Evolutionary conservation across 2,329 filamentous ascomycete species (phyloP).

Genomic region (Aspergillus udagawae): DNA sequence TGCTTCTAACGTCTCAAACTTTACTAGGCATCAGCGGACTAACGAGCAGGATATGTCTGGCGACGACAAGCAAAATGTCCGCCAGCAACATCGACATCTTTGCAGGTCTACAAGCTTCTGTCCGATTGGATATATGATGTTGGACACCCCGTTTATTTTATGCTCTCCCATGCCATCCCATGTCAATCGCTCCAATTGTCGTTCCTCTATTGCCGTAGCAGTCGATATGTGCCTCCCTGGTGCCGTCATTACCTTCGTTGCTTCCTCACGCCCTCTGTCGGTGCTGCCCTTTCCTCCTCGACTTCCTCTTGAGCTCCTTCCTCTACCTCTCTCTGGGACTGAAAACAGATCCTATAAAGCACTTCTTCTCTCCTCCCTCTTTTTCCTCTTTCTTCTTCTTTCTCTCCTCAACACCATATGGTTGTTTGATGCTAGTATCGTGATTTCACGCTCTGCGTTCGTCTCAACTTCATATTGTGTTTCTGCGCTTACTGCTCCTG

Average conservation of each 20-base stretch:
- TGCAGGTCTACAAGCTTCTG: not conserved
- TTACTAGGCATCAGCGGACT: not conserved
- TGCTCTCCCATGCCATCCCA: not conserved
- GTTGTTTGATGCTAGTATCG: conserved; percentile 17
- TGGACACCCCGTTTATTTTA: not conserved
- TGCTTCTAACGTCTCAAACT: not conserved
- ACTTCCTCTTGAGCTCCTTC: not conserved
- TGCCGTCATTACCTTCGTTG: not conserved
- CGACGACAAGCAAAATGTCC: too few species aligned
- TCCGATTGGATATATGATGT: not conserved
- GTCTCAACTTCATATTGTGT: conserved; percentile 12
- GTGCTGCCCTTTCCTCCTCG: not conserved
- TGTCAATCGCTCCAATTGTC: not conserved
- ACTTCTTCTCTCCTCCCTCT: conserved; percentile 1
- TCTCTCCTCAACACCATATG: conserved; percentile 9
- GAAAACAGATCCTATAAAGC: not conserved
- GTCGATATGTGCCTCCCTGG: not conserved
- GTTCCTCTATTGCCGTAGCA: not conserved
- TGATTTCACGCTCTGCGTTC: conserved; percentile 11
- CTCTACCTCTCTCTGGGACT: not conserved
- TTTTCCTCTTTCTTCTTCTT: conserved; percentile 8
- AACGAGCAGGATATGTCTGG: not conserved
- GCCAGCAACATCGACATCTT: not conserved
- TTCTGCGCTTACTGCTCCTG: conserved; percentile 6
- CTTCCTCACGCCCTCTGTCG: not conserved